Percentiles rank a stretch among this genome's conserved stretches.
phyloP scores from a whole-genome alignment of 2,329 filamentous ascomycete genomes.

The Arthrobotrys pseudoclavata region DNA sequence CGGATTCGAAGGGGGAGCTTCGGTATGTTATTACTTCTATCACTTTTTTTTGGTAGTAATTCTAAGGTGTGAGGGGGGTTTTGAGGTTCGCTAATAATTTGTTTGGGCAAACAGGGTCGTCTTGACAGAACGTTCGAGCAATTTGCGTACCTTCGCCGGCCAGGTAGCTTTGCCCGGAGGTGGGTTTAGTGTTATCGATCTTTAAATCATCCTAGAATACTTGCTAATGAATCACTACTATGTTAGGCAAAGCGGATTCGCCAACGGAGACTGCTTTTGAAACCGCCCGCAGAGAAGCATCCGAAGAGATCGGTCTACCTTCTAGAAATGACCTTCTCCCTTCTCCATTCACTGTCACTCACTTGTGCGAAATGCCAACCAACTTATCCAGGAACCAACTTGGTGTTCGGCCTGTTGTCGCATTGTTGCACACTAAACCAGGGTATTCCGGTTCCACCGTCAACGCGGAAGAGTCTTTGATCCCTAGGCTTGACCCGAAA shows the following conservation, averaged over 20 bases:
- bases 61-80: background rate
- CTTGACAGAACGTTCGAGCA: constrained; percentile 77
- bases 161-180: constrained; percentile 90
- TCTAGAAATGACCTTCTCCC: constrained; percentile 78
- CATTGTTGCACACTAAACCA: constrained; percentile 72
- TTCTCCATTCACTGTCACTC: constrained; percentile 83
- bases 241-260: constrained; percentile 69
- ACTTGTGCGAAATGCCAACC: constrained; percentile 85
- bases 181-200: constrained; percentile 65
- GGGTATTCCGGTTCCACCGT: constrained; percentile 46
- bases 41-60: background rate
- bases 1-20: constrained; percentile 83
- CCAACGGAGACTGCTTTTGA: constrained; percentile 75
- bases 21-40: constrained; percentile 62
- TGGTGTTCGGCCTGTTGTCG: constrained; percentile 81
- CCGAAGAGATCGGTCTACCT: constrained; percentile 92
- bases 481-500: constrained; percentile 84
- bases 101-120: constrained; percentile 69
- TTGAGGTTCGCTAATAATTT: constrained; percentile 38
- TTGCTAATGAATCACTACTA: background rate
- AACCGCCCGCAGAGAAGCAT: constrained; percentile 89
- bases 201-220: background rate
- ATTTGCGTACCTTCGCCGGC: constrained; percentile 78
- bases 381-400: constrained; percentile 80
- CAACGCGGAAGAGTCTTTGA: constrained; percentile 75